A percentile compares a stretch with the other conserved stretches of the same genome.
phyloP scores from a whole-genome alignment of 805 yeast species.

The Ogataea salicorniae region DNA sequence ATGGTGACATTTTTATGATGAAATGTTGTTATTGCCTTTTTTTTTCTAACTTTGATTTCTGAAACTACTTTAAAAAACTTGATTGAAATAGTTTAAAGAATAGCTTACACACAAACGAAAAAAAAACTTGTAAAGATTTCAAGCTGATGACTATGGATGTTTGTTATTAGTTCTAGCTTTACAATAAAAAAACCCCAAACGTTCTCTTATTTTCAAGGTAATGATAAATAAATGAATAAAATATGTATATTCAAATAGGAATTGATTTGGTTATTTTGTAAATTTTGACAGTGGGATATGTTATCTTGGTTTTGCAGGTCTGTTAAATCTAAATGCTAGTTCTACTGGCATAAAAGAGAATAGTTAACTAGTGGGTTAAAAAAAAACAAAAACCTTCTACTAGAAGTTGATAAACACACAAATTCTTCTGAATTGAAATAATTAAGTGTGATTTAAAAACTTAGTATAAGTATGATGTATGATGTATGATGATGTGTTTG shows the following conservation, averaged over 20 bases:
- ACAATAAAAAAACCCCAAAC: constrained; percentile 28
- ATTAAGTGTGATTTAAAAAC: no score
- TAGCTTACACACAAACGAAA: constrained; percentile 19
- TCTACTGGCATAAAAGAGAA: constrained; percentile 23
- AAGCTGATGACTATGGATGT: background rate
- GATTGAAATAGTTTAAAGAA: background rate
- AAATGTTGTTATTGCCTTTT: constrained; percentile 3
- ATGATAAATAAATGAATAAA: background rate
- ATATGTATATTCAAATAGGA: background rate
- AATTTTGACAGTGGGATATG: constrained; percentile 5
- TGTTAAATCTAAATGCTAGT: constrained; percentile 27
- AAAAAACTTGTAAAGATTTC: constrained; percentile 20
- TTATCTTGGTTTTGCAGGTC: constrained; percentile 33
- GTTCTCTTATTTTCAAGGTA: constrained; percentile 3
- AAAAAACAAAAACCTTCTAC: background rate
- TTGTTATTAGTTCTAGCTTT: constrained; percentile 5
- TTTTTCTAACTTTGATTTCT: constrained; percentile 18
- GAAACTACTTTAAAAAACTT: background rate
- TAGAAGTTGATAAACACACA: no score
- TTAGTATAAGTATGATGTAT: no score
- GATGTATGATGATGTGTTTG: no score
- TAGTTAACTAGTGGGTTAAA: background rate
- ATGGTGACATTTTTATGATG: constrained; percentile 5
- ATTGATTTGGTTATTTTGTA: background rate
- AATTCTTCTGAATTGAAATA: no score